These are phyloP conservation scores for Cladophialophora yegresii DNA, from an alignment of 2,329 filamentous ascomycete species.

Conservation along the genomic window DNA sequence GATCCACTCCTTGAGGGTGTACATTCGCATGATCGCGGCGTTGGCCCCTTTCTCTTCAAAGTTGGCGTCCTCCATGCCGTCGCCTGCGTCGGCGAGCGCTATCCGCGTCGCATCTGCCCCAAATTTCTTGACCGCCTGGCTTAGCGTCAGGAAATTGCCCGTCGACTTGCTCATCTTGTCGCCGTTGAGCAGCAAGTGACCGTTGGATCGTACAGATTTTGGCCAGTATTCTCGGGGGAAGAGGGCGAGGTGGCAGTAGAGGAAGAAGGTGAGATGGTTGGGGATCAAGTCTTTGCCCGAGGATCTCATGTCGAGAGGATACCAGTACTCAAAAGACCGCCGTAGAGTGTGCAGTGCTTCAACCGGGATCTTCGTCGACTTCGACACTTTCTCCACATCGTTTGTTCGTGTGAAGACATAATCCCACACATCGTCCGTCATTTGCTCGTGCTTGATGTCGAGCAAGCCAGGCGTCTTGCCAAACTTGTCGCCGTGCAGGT, in stretches of 20 bases:
- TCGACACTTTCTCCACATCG: conserved; percentile 64
- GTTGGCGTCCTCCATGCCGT: conserved; percentile 93
- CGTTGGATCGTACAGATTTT: conserved; percentile 79
- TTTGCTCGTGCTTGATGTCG: conserved; percentile 76
- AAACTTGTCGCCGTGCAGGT: conserved; percentile 81
- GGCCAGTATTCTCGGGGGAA: conserved; percentile 91
- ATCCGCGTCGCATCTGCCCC: conserved; percentile 91
- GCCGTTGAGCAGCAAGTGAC: conserved; percentile 89
- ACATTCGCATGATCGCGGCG: conserved; percentile 83
- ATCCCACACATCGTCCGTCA: conserved; percentile 95
- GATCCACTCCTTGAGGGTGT: conserved; percentile 83
- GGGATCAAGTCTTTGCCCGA: conserved; percentile 92
- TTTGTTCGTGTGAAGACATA: conserved; percentile 83
- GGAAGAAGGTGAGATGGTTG: conserved; percentile 93
- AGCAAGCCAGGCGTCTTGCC: conserved; percentile 70
- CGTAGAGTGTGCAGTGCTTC: conserved; percentile 76
- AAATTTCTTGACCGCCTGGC: conserved; percentile 84
- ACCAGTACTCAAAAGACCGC: conserved; percentile 95
- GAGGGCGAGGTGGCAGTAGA: conserved; percentile 89
- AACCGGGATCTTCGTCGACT: conserved; percentile 69
- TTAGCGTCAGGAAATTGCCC: conserved; percentile 92
- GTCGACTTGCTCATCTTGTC: conserved; percentile 99
- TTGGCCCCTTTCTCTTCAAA: conserved; percentile 96
- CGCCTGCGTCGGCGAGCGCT: conserved; percentile 89
- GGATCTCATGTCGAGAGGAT: conserved; percentile 83